These are phyloP conservation scores for Crepidotus variabilis DNA, from an alignment of 768 basidiomycete species.

Conservation along the genomic window DNA sequence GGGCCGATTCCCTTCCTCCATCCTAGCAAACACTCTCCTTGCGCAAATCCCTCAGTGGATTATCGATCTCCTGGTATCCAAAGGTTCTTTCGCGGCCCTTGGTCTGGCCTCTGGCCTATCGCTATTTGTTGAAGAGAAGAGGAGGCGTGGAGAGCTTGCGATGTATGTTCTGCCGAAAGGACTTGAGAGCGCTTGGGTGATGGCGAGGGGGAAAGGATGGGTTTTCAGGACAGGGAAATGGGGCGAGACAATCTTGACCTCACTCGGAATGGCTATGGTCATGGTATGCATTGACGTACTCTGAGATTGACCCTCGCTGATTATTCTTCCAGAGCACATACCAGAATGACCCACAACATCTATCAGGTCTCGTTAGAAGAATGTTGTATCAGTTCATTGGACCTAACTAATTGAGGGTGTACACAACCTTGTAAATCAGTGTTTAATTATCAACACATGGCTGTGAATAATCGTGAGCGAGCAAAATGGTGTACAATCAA, in stretches of 20 bases:
- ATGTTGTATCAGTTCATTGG: slow-evolving; percentile 89
- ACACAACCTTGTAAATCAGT: no score
- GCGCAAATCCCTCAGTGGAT: slow-evolving; percentile 40
- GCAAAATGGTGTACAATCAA: no score
- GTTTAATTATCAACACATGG: no score
- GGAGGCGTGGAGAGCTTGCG: slow-evolving; percentile 86
- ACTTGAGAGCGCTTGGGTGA: slow-evolving; percentile 87
- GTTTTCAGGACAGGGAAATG: slow-evolving; percentile 68
- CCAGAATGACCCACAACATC: slow-evolving; percentile 76
- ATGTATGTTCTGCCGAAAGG: slow-evolving; percentile 91
- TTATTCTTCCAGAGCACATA: slow-evolving; percentile 59
- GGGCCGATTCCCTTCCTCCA: slow-evolving; percentile 9
- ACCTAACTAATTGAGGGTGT: slow-evolving; percentile 50
- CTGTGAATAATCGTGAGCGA: no score
- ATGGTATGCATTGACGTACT: slow-evolving; percentile 56
- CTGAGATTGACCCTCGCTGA: slow-evolving; percentile 1
- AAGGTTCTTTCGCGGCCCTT: slow-evolving; percentile 67
- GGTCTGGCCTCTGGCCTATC: slow-evolving; percentile 75
- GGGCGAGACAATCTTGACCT: slow-evolving; percentile 62
- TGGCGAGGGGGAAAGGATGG: slow-evolving; percentile 69
- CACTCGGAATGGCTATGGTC: slow-evolving; percentile 63
- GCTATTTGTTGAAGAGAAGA: slow-evolving; percentile 83
- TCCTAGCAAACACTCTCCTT: slow-evolving; percentile 25
- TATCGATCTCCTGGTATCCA: slow-evolving; percentile 58
- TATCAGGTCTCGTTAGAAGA: slow-evolving; percentile 76